Base-by-base conservation (phyloP, 192 early-diverging fungal species). In the Backusella tuberculispora region DNA sequence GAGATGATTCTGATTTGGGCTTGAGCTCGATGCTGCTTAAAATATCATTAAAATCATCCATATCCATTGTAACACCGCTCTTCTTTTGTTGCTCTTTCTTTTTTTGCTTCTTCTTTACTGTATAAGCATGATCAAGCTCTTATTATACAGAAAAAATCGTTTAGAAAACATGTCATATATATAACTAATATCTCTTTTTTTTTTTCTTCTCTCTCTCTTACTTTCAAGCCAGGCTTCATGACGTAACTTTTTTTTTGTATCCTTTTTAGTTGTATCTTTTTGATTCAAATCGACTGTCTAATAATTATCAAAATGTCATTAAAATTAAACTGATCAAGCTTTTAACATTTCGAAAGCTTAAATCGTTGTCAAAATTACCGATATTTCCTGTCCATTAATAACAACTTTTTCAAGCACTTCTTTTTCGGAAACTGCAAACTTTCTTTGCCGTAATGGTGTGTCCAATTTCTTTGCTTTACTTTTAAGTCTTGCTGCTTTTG, bases 171-270 rank as follows among this genome's bases (percentile, higher is more conserved):
- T 60, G 47, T 6, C 14, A 63, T 12, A 63, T 26, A 46, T 60
- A 46, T 26, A 50, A n/a, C n/a, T n/a, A n/a, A n/a, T n/a, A n/a
- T n/a, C n/a, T n/a, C n/a, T n/a, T n/a, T n/a, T n/a, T n/a, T n/a
- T n/a, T n/a, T n/a, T n/a, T 72, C 2, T 17, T 48, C 24, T 41
- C 8, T 50, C 13, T 21, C 42, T 13, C 14, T 43, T 84, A 86
- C 85, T 90, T n/a, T 88, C 85, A 56, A 91, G 81, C 90, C 90
- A 91, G 34, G 83, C 83, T 60, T 86, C 79, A 71, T 90, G 90
- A 24, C 88, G 83, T 45, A 82, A 50, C 8, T 85, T 83, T 17
- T 87, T 85, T 67, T 88, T 89, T 43, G 45, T n/a, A 12, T 60
- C 40, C 34, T 80, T 80, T 14, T 65, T 72, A 37, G 47, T n/a